Percentiles rank a stretch among this genome's conserved stretches.
Conservation (phyloP, 1,284 basidiomycete species). For the Erythrobasidium hasegawianum region DNA sequence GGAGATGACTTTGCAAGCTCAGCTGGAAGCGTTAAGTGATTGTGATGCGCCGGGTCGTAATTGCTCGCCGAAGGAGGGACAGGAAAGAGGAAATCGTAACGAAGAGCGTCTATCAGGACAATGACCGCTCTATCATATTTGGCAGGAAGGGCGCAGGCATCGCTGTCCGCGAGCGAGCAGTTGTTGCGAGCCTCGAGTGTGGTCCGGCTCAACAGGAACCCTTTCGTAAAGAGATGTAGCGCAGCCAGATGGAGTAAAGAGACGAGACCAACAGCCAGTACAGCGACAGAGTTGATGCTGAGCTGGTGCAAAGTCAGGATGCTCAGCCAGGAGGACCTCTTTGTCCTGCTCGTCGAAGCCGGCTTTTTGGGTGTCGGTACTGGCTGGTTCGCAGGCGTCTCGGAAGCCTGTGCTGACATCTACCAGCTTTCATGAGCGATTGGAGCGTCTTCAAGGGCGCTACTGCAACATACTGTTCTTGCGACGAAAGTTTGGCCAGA, state of each 20-base stretch:
- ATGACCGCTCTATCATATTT: conserved; percentile 76
- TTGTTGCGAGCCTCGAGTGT: conserved; percentile 63
- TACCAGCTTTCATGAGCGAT: too few species aligned
- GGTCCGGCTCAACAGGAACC: conserved; percentile 79
- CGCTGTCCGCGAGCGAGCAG: conserved; percentile 51
- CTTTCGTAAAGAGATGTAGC: conserved; percentile 70
- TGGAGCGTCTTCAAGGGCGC: too few species aligned
- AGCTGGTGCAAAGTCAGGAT: conserved; percentile 1
- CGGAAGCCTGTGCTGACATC: too few species aligned
- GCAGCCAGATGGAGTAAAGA: conserved; percentile 53
- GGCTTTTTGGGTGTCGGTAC: too few species aligned
- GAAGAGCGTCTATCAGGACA: conserved; percentile 85
- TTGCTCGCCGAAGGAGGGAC: conserved; percentile 54
- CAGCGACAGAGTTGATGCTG: conserved; percentile 9
- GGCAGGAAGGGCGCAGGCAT: conserved; percentile 55
- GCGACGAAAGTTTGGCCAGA: too few species aligned
- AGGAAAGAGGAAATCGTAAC: conserved; percentile 88
- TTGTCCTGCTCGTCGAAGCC: not conserved
- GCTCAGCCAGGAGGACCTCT: not conserved
- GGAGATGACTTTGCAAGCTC: conserved; percentile 64
- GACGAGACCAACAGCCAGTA: conserved; percentile 58
- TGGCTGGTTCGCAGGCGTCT: too few species aligned
- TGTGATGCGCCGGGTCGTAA: conserved; percentile 69
- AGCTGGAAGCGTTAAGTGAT: conserved; percentile 72
- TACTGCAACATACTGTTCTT: too few species aligned